Conservation (phyloP, 2,329 filamentous ascomycete species). For the Phialemoniopsis sp. region DNA sequence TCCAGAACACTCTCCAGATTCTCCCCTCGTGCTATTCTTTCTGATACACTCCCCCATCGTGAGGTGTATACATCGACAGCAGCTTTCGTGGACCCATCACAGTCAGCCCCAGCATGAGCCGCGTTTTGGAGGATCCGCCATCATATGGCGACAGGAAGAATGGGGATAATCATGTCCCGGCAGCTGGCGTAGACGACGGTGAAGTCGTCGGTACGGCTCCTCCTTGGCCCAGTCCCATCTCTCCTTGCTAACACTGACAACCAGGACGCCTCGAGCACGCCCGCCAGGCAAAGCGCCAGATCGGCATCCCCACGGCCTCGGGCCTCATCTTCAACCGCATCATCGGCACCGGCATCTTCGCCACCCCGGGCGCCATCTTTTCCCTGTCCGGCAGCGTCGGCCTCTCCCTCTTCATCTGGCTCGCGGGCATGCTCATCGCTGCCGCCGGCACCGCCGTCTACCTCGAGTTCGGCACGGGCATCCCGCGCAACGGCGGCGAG, state of each 20-base stretch:
- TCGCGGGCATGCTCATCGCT: slow-evolving; percentile 58
- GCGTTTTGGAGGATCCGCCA: no score
- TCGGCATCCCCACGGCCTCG: slow-evolving; percentile 49
- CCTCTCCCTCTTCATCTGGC: slow-evolving; percentile 59
- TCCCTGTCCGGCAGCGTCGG: slow-evolving; percentile 56
- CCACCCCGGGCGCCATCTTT: slow-evolving; percentile 56
- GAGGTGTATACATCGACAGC: no score
- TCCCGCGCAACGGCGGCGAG: slow-evolving; percentile 61
- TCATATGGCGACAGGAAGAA: no score
- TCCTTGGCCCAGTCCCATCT: no score
- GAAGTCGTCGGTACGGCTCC: no score
- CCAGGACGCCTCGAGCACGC: slow-evolving; percentile 28
- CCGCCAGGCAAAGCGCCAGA: slow-evolving; percentile 47
- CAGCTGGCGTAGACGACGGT: no score
- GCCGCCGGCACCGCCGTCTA: slow-evolving; percentile 60
- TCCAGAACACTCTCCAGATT: no score
- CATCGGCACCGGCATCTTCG: slow-evolving; percentile 65
- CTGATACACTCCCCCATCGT: no score
- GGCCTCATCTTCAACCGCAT: slow-evolving; percentile 63
- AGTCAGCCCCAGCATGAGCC: no score
- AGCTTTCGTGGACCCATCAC: no score
- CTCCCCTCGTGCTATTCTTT: no score
- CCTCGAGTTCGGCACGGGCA: slow-evolving; percentile 61
- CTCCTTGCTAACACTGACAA: neutral
- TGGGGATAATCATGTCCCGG: no score